These are phyloP conservation scores for Trichophaea hybrida DNA, from an alignment of 2,329 filamentous ascomycete species.

Conservation along the genomic window DNA sequence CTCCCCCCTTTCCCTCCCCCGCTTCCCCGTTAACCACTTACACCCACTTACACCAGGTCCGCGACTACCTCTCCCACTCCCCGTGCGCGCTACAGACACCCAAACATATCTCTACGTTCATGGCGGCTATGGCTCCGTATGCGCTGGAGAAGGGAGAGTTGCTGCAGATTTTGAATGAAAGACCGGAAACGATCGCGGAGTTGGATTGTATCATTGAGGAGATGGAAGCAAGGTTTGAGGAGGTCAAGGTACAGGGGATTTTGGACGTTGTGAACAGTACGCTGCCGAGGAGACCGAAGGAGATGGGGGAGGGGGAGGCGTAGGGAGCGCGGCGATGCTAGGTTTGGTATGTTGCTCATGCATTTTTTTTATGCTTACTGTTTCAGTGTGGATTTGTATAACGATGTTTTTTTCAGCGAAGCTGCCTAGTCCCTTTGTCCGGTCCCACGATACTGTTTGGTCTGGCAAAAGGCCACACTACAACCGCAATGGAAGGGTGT, in stretches of 20 bases:
- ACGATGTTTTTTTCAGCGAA: no score
- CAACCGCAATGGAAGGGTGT: no score
- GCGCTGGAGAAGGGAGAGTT: slow-evolving; percentile 53
- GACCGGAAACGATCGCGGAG: slow-evolving; percentile 43
- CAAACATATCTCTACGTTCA: slow-evolving; percentile 40
- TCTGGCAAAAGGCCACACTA: no score
- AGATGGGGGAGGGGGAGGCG: no score
- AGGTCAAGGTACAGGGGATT: slow-evolving; percentile 46
- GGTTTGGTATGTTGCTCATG: no score
- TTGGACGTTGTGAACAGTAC: slow-evolving; percentile 43
- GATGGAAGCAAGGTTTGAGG: slow-evolving; percentile 45
- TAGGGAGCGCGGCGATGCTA: no score
- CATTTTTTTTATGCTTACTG: no score
- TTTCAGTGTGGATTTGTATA: no score
- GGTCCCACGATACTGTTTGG: no score
- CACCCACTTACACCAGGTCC: slow-evolving; percentile 35
- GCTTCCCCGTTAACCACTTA: slow-evolving; percentile 4
- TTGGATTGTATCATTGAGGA: slow-evolving; percentile 53
- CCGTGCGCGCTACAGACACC: slow-evolving; percentile 42
- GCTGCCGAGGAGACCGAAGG: slow-evolving; percentile 30
- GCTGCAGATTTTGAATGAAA: slow-evolving; percentile 53
- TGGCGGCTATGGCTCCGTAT: slow-evolving; percentile 43
- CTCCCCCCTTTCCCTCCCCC: neutral
- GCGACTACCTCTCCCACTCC: slow-evolving; percentile 44
- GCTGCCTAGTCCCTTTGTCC: no score